Conservation (phyloP, 2,329 filamentous ascomycete genomes). For the Stromatinia cepivora region DNA sequence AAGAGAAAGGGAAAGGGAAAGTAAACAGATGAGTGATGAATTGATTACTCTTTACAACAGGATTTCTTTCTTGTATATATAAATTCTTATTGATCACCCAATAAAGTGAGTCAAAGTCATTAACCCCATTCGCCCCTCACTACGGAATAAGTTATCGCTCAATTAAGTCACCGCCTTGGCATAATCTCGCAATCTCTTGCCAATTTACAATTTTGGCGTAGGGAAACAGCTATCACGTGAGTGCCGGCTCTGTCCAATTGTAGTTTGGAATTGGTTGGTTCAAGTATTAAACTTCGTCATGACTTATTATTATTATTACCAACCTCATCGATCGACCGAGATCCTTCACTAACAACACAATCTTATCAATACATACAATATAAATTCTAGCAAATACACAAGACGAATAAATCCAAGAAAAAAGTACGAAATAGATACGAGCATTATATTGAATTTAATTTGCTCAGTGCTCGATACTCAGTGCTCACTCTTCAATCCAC, state of each 20-base stretch:
- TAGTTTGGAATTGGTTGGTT: too few relatives aligned
- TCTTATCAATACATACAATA: background rate
- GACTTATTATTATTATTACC: background rate
- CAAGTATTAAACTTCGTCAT: constrained; percentile 11
- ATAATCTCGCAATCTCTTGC: constrained; percentile 29
- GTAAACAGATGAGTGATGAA: background rate
- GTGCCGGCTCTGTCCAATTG: too few relatives aligned
- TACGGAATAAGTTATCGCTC: background rate
- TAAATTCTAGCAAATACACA: background rate
- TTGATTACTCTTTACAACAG: background rate
- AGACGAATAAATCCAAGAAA: background rate
- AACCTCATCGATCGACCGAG: too few relatives aligned
- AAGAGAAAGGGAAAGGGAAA: background rate
- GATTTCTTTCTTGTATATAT: constrained; percentile 3
- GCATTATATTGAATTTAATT: background rate
- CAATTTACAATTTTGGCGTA: background rate
- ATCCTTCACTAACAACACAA: background rate
- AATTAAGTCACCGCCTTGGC: constrained; percentile 12
- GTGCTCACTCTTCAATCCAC: too few relatives aligned
- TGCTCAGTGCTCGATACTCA: background rate
- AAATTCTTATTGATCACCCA: constrained; percentile 9
- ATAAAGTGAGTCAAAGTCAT: constrained; percentile 5
- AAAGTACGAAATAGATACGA: too few relatives aligned
- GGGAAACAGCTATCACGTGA: too few relatives aligned
- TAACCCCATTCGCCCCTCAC: constrained; percentile 16